Percentiles rank a stretch among this genome's conserved stretches.
phyloP scores from a whole-genome alignment of 2,329 filamentous ascomycete species.

The Aureobasidium melanogenum region DNA sequence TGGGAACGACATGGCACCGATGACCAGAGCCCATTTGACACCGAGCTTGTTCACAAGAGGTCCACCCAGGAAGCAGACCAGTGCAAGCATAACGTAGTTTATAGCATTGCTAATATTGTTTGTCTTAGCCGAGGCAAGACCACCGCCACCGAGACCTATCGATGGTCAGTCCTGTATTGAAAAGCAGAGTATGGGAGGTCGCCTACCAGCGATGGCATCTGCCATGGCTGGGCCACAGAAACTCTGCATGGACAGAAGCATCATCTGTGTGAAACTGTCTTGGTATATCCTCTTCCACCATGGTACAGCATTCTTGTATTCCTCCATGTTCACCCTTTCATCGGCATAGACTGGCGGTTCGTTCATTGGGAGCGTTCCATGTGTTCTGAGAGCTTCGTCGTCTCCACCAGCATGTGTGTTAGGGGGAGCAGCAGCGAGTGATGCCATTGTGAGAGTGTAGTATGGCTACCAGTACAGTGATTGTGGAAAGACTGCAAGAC shows the following conservation, averaged over 20 bases:
- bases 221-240: conserved; percentile 11
- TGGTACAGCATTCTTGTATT: conserved; percentile 25
- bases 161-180: background rate
- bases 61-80: conserved; percentile 7
- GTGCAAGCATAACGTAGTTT: conserved; percentile 6
- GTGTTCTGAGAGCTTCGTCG: conserved; percentile 23
- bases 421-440: conserved; percentile 25
- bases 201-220: conserved; percentile 11
- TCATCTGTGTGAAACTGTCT: conserved; percentile 42
- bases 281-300: conserved; percentile 38
- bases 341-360: conserved; percentile 16
- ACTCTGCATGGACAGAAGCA: conserved; percentile 39
- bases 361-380: conserved; percentile 22
- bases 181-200: no score
- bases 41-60: conserved; percentile 11
- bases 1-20: conserved; percentile 8
- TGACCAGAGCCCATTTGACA: conserved; percentile 10
- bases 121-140: conserved; percentile 4
- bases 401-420: conserved; percentile 26
- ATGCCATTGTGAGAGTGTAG: conserved; percentile 18
- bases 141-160: conserved; percentile 10
- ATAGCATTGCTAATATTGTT: conserved; percentile 6
- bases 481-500: background rate
- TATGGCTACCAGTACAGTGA: background rate
- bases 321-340: conserved; percentile 30